Evolutionary conservation across 495 filamentous ascomycete genomes (phyloP), one percentile per base, ranked within the genome.

Genomic region (Penicillium dipodomyicola): DNA sequence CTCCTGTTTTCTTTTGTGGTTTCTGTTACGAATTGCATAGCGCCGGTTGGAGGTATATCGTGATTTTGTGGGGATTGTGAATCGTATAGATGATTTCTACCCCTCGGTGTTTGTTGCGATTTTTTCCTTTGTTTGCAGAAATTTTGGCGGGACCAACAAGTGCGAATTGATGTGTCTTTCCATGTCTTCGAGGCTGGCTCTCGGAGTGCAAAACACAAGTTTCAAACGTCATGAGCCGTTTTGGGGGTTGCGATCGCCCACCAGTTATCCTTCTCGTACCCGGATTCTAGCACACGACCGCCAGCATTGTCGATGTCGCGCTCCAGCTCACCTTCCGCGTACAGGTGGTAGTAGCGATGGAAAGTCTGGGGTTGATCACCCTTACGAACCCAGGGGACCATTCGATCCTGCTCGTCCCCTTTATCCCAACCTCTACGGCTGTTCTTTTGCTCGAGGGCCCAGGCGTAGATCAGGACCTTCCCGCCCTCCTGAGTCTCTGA

Each of bases 181-280:
- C 33, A 42, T 49, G 56, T 52, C 65, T 73, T 61, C 68, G 65
- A 66, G 72, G 67, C 72, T 70, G 74, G 74, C 62, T 70, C 67
- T 69, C 67, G 68, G 52, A 67, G 51, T 46, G 42, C 52, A 47
- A 47, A 32, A 22, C 29, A 30, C 39, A 50, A 50, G 46, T 29
- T 29, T 51, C 53, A 43, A 23, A 23, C 41, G 40, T 54, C 41
- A 62, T 56, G 53, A 54, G 30, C 33, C 51, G 43, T 52, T 37
- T 65, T 66, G 57, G 71, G 72, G 35, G 68, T 70, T 43, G 79
- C 81, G 46, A 91, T 86, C 33, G 81, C 90, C 93, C 94, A 98
- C 94, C 94, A 97, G 77, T 98, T 98, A 62, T 98, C 94, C 72
- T 85, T 94, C 67, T 98, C 94, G 76, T 97, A 98, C 27, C 94